Evolutionary conservation across 495 filamentous ascomycete species (phyloP).

Genomic region (Pseudomonodictys pantanalensis): DNA sequence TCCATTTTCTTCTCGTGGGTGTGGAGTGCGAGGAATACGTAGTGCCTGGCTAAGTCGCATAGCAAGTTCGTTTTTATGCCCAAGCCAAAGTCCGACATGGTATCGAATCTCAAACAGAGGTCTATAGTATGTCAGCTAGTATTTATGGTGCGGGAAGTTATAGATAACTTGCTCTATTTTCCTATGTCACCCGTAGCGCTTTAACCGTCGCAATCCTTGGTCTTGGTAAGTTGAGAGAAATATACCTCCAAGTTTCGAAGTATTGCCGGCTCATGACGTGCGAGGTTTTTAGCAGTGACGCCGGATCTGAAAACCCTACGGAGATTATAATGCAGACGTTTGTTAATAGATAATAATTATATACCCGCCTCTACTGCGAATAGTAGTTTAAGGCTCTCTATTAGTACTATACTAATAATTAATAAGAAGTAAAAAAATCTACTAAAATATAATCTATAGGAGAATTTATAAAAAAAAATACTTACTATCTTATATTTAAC

Average conservation of each 20-base stretch:
- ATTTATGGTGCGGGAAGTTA: not conserved
- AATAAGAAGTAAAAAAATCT: too few species aligned
- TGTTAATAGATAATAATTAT: too few species aligned
- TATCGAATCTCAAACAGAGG: conserved; percentile 9
- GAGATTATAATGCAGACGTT: conserved; percentile 11
- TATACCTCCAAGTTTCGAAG: conserved; percentile 10
- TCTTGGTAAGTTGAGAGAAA: conserved; percentile 10
- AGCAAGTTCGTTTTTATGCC: conserved; percentile 11
- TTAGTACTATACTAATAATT: too few species aligned
- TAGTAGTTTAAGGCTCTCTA: too few species aligned
- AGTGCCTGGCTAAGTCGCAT: conserved; percentile 4
- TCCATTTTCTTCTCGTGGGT: conserved; percentile 24
- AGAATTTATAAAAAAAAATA: too few species aligned
- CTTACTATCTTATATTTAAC: too few species aligned
- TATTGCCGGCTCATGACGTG: conserved; percentile 11
- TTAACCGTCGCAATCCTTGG: conserved; percentile 15
- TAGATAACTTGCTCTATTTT: conserved; percentile 7
- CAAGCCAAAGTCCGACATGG: conserved; percentile 14
- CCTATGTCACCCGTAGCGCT: conserved; percentile 8
- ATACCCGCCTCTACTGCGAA: too few species aligned
- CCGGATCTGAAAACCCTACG: conserved; percentile 8
- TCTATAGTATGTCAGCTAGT: not conserved
- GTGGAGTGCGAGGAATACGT: conserved; percentile 19
- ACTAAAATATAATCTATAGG: too few species aligned
- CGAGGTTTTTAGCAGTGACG: not conserved